phyloP scores from a whole-genome alignment of 169 alveolate species.

The Eimeria acervulina region DNA sequence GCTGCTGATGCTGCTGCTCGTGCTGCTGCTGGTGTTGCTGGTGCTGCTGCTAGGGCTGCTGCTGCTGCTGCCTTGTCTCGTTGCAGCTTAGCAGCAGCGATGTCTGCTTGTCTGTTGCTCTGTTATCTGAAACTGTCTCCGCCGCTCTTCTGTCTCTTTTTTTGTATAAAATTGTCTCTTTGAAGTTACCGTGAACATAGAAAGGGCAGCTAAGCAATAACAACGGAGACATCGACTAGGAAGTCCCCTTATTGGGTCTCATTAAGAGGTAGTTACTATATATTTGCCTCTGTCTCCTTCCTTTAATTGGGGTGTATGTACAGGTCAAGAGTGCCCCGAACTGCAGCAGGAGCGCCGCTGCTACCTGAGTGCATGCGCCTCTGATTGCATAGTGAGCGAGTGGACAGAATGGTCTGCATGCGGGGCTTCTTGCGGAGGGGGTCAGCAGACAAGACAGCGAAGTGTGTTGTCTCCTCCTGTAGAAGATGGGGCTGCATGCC shows the following conservation, averaged over 20 bases:
- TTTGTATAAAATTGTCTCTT: no score
- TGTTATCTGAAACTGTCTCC: background rate
- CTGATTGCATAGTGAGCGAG: conserved; percentile 84
- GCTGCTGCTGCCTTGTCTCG: background rate
- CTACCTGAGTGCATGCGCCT: conserved; percentile 77
- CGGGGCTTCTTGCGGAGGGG: conserved; percentile 87
- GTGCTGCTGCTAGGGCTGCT: conserved; percentile 17
- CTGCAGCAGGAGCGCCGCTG: conserved; percentile 74
- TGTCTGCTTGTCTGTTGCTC: background rate
- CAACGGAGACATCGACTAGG: no score
- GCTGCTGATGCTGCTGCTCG: background rate
- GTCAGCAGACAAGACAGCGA: conserved; percentile 86
- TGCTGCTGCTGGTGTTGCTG: no score
- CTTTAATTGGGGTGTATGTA: background rate
- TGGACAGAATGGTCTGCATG: conserved; percentile 87
- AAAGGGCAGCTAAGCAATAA: no score
- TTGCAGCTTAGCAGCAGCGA: background rate
- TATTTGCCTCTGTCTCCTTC: background rate
- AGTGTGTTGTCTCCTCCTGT: conserved; percentile 83
- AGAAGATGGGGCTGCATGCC: conserved; percentile 85
- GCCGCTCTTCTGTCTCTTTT: no score
- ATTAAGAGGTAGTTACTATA: no score
- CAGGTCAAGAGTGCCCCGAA: conserved; percentile 80
- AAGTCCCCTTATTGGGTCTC: no score
- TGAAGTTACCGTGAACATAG: no score